Percentiles rank a stretch among this genome's conserved stretches.
Conservation (phyloP, 2,329 filamentous ascomycete species). For the Nemania abortiva region DNA sequence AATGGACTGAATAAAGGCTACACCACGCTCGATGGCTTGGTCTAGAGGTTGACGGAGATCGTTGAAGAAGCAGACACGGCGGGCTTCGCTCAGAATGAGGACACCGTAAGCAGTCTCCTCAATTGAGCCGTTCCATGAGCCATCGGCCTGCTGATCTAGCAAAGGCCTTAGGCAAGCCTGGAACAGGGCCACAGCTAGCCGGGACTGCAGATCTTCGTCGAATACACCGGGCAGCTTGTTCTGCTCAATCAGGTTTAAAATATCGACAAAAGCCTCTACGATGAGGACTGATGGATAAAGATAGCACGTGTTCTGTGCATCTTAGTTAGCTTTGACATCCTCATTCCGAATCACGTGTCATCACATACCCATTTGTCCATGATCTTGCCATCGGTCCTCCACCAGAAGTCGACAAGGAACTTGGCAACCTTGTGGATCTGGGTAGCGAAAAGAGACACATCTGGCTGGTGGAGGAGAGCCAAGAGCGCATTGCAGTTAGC, state of each 20-base stretch:
- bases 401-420: slow-evolving; percentile 48
- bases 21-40: slow-evolving; percentile 32
- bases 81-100: slow-evolving; percentile 40
- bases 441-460: slow-evolving; percentile 36
- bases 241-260: slow-evolving; percentile 39
- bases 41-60: slow-evolving; percentile 38
- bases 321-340: slow-evolving; percentile 11
- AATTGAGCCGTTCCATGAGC: slow-evolving; percentile 41
- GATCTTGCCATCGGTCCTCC: slow-evolving; percentile 40
- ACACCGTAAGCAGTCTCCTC: slow-evolving; percentile 41
- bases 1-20: slow-evolving; percentile 36
- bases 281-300: slow-evolving; percentile 41
- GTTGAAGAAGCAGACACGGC: slow-evolving; percentile 39
- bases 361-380: slow-evolving; percentile 49
- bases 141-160: slow-evolving; percentile 36
- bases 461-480: slow-evolving; percentile 46
- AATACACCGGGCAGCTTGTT: slow-evolving; percentile 38
- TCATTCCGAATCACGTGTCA: neutral
- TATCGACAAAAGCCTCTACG: slow-evolving; percentile 40
- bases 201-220: slow-evolving; percentile 35
- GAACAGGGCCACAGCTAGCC: slow-evolving; percentile 39
- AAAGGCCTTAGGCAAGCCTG: slow-evolving; percentile 39
- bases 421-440: slow-evolving; percentile 49
- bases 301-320: slow-evolving; percentile 38
- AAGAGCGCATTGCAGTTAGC: slow-evolving; percentile 53